Evolutionary conservation across 2,329 filamentous ascomycete genomes (phyloP), one percentile per base, ranked within the genome.

Genomic region (Eutypa lata): DNA sequence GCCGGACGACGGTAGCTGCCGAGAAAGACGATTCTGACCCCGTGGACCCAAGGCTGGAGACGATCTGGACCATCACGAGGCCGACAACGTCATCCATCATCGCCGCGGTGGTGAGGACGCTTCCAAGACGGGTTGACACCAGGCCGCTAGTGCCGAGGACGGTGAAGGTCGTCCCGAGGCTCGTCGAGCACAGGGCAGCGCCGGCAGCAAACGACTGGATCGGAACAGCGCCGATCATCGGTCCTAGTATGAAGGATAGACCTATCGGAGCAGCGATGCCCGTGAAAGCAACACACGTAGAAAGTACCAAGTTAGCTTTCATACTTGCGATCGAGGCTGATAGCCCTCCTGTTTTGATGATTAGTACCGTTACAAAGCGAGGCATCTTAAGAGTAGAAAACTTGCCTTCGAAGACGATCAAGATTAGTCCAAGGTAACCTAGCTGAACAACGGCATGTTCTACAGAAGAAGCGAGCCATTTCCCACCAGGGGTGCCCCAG

Each of bases 31-130:
- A 38, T 14, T 35, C 8, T 14, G 31, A 35, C 31, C 19, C 38
- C 8, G 55, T 50, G 44, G 45, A 65, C 50, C 68, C 87, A 0
- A 93, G 73, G 46, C 84, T 86, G 0, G 86, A 81, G 21, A 94
- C 86, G 45, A 93, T 79, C 58, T 90, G 83, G 0, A 91, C 86
- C 82, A 93, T 88, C 7, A 92, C 82, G 10, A 93, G 72, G 0
- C 88, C 89, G 1, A 89, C 80, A 0, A 93, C 85, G 69, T 94
- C 89, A 64, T 94, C 90, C 71, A 94, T 82, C 82, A 94, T 89
- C 0, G 89, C 90, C 1, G 88, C 89, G 53, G 82, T 86, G 2
- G 82, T 82, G 0, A 91, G 75, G 0, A 94, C 81, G 71, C 83
- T 52, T 72, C 90, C 78, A 5, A 81, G 64, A 7, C 77, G 70